Percentiles rank a stretch among this genome's conserved stretches.
Conservation (phyloP, 257 asterid species). For the Cruciata laevipes region DNA sequence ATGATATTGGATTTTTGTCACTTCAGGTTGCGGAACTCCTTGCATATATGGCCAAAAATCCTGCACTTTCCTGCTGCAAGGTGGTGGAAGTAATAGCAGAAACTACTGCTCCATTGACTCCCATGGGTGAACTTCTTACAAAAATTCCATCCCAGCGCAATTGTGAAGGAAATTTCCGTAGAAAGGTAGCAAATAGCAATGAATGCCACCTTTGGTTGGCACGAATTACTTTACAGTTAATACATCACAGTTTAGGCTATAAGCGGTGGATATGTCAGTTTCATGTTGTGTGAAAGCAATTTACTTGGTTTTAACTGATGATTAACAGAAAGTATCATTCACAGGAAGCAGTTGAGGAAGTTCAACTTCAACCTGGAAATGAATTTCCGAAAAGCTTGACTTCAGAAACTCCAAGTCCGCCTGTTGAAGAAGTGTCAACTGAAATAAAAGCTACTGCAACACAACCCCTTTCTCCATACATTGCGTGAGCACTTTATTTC, state of each 20-base stretch:
- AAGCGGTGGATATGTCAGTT: background rate
- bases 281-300: background rate
- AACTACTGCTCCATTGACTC: constrained; percentile 75
- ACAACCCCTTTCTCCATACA: constrained; percentile 58
- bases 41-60: constrained; percentile 80
- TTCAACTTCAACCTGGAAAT: constrained; percentile 18
- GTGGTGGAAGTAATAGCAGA: constrained; percentile 91
- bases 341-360: constrained; percentile 41
- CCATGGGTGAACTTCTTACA: constrained; percentile 64
- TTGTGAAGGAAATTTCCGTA: constrained; percentile 12
- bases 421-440: constrained; percentile 29
- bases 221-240: background rate
- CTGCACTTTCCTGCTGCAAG: constrained; percentile 64
- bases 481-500: constrained; percentile 44
- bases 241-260: background rate
- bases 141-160: constrained; percentile 59
- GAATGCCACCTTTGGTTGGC: background rate
- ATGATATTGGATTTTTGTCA: constrained; percentile 17
- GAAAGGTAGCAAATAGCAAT: constrained; percentile 54
- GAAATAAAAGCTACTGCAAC: constrained; percentile 29
- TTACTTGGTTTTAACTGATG: background rate
- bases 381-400: constrained; percentile 24
- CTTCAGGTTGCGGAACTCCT: constrained; percentile 86
- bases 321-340: background rate
- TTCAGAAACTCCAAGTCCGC: constrained; percentile 20